Evolutionary conservation across 129 eudicot genomes (phyloP), one percentile per base, ranked within the genome.

Genomic region (Artemisia annua): DNA sequence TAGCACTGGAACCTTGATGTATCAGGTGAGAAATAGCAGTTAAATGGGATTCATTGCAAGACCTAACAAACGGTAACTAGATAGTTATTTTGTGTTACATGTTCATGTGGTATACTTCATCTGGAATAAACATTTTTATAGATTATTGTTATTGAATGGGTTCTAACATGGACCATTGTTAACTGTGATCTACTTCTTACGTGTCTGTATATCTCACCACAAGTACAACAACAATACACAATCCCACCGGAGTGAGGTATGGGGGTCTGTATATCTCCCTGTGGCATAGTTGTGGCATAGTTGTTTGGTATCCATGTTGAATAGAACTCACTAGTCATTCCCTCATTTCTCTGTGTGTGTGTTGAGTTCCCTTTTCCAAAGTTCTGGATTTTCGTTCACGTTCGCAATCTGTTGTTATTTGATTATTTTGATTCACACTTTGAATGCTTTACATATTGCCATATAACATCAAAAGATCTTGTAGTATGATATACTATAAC

Each of bases 1-100:
- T 50, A 95, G 99, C 83, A 85, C 92, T 30, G 99, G 99, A 77
- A 81, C 82, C 75, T 84, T 95, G 78, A 88, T 91, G 80, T 85
- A 91, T 85, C 97, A 91, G 99, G 99, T 94, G 48, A 80, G 88
- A 71, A 69, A 20, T 54, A 67, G 28, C 67, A 56, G 62, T 63
- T 64, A 51, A 39, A 66, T 15, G 51, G 19, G 70, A 19, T 70
- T 59, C 17, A 69, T 66, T 70, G 50, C 26, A 32, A 63, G 46
- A 17, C 56, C 72, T 59, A 62, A 73, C 46, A 66, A 51, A 59
- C 26, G 57, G 24, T 69, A 61, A 49, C 48, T 1, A 3, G 30
- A 67, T 60, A 5, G 22, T 59, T 32, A 15, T 50, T 63, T 78
- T 56, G 19, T 26, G 79, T 66, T n/a, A 59, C 20, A 18, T 75